Conservation (phyloP, 306 rosid genomes). For the Citrullus amarus region DNA sequence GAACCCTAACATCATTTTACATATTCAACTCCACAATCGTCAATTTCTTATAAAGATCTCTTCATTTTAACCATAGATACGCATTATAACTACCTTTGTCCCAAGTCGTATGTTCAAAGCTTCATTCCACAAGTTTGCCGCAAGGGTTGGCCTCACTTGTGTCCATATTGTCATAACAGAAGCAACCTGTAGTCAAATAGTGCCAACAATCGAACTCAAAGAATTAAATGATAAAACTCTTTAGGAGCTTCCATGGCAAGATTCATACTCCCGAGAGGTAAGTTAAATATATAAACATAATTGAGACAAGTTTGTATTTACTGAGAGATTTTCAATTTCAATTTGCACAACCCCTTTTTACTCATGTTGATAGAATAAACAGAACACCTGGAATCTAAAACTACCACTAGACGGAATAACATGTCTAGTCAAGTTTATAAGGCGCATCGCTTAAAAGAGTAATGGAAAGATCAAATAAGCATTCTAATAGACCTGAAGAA, state of each 20-base stretch:
- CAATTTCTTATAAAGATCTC: background rate
- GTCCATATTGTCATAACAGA: slow-evolving; percentile 95
- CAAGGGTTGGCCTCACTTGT: slow-evolving; percentile 76
- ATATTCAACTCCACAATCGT: background rate
- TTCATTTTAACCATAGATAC: slow-evolving; percentile 3
- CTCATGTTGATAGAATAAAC: background rate
- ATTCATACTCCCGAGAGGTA: background rate
- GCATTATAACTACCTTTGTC: slow-evolving; percentile 44
- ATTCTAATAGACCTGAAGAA: background rate
- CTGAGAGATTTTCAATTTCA: background rate
- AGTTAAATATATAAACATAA: background rate
- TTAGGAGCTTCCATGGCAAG: background rate
- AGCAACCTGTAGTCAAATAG: slow-evolving; percentile 58
- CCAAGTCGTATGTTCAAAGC: slow-evolving; percentile 92
- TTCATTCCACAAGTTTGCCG: slow-evolving; percentile 95
- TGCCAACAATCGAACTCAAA: slow-evolving; percentile 13
- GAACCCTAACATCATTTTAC: background rate
- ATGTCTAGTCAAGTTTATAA: background rate
- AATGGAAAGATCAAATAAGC: background rate
- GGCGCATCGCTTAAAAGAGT: background rate
- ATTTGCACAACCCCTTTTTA: background rate
- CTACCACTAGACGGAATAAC: background rate
- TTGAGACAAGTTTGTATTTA: background rate
- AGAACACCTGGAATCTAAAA: background rate
- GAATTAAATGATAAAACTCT: slow-evolving; percentile 2